Conservation (phyloP, 2,329 filamentous ascomycete species). For the Aaosphaeria pasadenensis region DNA sequence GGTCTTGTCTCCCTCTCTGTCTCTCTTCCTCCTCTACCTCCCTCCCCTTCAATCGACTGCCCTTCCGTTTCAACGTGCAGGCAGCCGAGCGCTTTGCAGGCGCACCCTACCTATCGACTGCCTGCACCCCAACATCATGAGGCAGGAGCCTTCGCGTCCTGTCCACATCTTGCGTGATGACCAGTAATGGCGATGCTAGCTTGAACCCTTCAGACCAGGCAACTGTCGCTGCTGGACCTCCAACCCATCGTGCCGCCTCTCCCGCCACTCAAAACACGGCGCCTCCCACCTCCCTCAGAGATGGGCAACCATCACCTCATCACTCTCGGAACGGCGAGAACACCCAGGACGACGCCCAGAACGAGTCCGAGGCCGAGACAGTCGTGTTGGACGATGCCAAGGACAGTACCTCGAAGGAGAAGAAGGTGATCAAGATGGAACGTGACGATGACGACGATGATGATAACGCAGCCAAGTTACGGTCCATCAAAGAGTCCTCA, state of each 20-base stretch:
- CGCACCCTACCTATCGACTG: constrained; percentile 5
- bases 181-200: constrained; percentile 36
- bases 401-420: constrained; percentile 38
- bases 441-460: constrained; percentile 30
- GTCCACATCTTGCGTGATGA: constrained; percentile 37
- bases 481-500: constrained; percentile 26
- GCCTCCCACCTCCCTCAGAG: constrained; percentile 15
- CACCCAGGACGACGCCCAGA: constrained; percentile 32
- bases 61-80: constrained; percentile 4
- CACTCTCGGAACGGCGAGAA: constrained; percentile 23
- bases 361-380: constrained; percentile 51
- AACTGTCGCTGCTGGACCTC: constrained; percentile 10
- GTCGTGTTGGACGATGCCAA: constrained; percentile 43
- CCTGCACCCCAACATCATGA: constrained; percentile 33
- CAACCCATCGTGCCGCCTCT: not conserved
- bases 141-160: constrained; percentile 37
- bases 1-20: not conserved
- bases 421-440: constrained; percentile 41
- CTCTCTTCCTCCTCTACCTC: not conserved
- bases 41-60: constrained; percentile 1
- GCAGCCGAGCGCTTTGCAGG: constrained; percentile 21
- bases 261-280: constrained; percentile 11
- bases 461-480: constrained; percentile 18
- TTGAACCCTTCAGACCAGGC: constrained; percentile 26
- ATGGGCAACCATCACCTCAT: constrained; percentile 5